Base-by-base conservation (phyloP, 2,329 filamentous ascomycete species). In the Lachnellula willkommii region DNA sequence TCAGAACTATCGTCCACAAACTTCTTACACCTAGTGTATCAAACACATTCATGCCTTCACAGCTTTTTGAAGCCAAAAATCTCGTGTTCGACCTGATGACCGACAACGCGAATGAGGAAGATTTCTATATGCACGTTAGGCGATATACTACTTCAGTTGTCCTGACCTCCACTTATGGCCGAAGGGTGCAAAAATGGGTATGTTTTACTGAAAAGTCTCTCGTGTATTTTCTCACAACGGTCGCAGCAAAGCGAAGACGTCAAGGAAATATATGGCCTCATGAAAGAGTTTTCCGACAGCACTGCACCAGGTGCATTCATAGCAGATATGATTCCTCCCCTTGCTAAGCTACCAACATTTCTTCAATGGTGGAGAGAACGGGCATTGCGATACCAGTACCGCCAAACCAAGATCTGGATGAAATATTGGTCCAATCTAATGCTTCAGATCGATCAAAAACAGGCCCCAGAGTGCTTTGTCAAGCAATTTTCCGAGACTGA, bases 61-160 rank as follows among this genome's bases (percentile, higher is more conserved):
- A 77, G 58, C 72, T 76, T 52, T 77, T 72, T 55, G 75, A 78
- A 63, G 66, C 70, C 0, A 77, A 74, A 60, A 72, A 77, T 60
- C 59, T 78, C 37, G 58, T 77, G 4, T 69, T 68, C 55, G 74
- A 77, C 53, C 57, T 78, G 0, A 56, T 71, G 14, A 68, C 62
- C 3, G 64, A 71, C 39, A 72, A 71, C 51, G 47, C 55, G 20
- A 59, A 65, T 4, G 69, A 71, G 5, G 54, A 55, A 32, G 60
- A 70, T 40, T 75, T 73, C 56, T 71, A 73, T 17, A 22, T 51
- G 14, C 53, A 59, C 39, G 51, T 58, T 2, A 43, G 56, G 32
- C 39, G 58, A 5, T 59, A 56, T 45, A 24, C 58, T 22, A 14
- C 45, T 17, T 49, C 40, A 17, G 42, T 60, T 17, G 45, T 60